phyloP scores from a whole-genome alignment of 805 yeast species.

The Yarrowia hollandica region DNA sequence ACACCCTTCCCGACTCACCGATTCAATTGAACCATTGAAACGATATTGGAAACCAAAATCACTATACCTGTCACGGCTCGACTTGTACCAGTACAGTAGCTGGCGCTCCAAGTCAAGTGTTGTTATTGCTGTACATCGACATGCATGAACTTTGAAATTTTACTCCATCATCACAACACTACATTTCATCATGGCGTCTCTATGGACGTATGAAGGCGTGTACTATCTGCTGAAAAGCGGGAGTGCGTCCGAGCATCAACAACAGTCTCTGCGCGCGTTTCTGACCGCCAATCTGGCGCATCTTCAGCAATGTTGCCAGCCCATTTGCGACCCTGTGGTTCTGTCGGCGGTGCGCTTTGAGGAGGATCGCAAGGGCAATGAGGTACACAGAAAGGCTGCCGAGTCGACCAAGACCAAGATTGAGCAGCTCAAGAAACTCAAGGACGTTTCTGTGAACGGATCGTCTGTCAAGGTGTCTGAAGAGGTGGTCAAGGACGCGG shows the following conservation, averaged over 20 bases:
- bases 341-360: conserved; percentile 11
- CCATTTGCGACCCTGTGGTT: conserved; percentile 6
- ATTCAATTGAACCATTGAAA: too few species aligned
- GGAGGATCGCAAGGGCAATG: conserved; percentile 26
- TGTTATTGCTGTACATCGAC: background rate
- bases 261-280: background rate
- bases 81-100: too few species aligned
- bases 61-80: too few species aligned
- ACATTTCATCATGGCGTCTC: conserved; percentile 12
- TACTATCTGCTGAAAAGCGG: conserved; percentile 11
- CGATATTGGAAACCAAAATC: too few species aligned
- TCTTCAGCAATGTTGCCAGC: conserved; percentile 7
- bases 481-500: conserved; percentile 5
- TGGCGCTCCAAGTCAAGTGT: background rate
- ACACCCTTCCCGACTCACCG: too few species aligned
- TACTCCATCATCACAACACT: conserved; percentile 11
- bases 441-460: background rate
- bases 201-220: conserved; percentile 24
- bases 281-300: conserved; percentile 7
- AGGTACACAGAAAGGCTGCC: conserved; percentile 7
- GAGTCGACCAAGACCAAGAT: conserved; percentile 16
- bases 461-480: background rate
- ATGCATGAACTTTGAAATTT: conserved; percentile 15
- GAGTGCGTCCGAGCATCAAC: background rate
- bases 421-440: conserved; percentile 5